Evolutionary conservation across 352 stramenopile genomes (phyloP), one percentile per base, ranked within the genome.

Genomic region (Globisporangium orthogonon): DNA sequence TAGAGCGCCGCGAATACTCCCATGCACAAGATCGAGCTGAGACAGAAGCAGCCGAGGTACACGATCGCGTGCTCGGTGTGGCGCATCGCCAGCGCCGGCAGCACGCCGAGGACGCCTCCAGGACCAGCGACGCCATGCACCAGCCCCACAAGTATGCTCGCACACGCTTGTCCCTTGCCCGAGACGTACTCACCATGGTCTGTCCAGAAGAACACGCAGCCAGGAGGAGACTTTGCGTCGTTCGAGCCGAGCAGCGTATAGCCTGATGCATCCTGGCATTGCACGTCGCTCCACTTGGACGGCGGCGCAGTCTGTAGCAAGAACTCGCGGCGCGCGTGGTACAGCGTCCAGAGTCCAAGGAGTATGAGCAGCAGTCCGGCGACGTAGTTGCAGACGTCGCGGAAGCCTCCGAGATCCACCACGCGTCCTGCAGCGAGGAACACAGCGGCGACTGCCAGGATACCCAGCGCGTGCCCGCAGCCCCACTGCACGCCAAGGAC

Each of bases 41-140:
- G 41, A 57, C 87, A 97, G 62, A 98, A 98, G 15, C 74, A 87
- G 0, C 60, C 71, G 1, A 98, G 66, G 71, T 97, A 98, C 7
- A 90, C 35, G 7, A 86, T 50, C 13, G 76, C 94, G 41, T 74
- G 66, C 41, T 54, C 41, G 0, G 47, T 54, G 52, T 18, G 50
- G 35, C 89, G 76, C 61, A 97, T 71, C 23, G 91, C 70, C 3
- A 97, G 71, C 6, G 84, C 87, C 2, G 91, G 91, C 7, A 97
- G 73, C 15, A 97, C 80, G 37, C 86, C 89, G 14, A 98, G 67
- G 40, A 90, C 53, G 41, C 74, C 79, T 13, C 82, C 82, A 0
- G 82, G 78, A 3, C 82, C 82, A 9, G 91, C 87, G n/a, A 96
- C 60, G 18, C 91, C 91, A 61, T 98, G 89, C 37, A 97, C 60